Percentiles rank a stretch among this genome's conserved stretches.
phyloP scores from a whole-genome alignment of 1,284 basidiomycete genomes.

The Athelia psychrophila region DNA sequence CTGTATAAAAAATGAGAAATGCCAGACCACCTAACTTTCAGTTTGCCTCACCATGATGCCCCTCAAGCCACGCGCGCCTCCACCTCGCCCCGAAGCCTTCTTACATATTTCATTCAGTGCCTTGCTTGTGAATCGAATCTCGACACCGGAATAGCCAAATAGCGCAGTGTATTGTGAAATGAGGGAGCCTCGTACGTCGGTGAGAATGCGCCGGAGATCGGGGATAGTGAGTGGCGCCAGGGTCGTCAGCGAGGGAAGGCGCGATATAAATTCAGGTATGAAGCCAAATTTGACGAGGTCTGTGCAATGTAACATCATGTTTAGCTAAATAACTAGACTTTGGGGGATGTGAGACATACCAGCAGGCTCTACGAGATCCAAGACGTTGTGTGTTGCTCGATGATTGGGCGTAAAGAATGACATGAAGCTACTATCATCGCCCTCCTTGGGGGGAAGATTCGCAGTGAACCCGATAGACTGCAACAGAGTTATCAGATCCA shows the following conservation, averaged over 20 bases:
- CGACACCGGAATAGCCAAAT: conserved; percentile 79
- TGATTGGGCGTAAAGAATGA: conserved; percentile 78
- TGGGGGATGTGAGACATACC: conserved; percentile 29
- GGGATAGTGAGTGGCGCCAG: conserved; percentile 68
- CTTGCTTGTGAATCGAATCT: conserved; percentile 77
- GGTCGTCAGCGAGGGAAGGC: conserved; percentile 85
- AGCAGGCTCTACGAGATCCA: conserved; percentile 67
- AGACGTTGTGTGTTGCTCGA: conserved; percentile 42
- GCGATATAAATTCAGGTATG: conserved; percentile 93
- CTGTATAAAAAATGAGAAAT: conserved; percentile 31
- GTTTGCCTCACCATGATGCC: conserved; percentile 73
- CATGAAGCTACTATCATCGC: conserved; percentile 34
- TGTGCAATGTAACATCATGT: conserved; percentile 1
- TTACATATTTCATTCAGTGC: conserved; percentile 77
- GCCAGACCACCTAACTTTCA: background rate
- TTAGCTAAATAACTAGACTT: conserved; percentile 3
- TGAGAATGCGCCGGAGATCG: conserved; percentile 88
- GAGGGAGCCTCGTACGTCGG: conserved; percentile 88
- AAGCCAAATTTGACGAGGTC: conserved; percentile 44
- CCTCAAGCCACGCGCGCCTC: conserved; percentile 86
- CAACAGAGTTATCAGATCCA: conserved; percentile 6
- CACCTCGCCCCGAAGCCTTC: conserved; percentile 76
- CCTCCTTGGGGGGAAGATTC: conserved; percentile 44
- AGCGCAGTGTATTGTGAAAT: conserved; percentile 86
- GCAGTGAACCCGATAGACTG: conserved; percentile 91